Percentiles rank a stretch among this genome's conserved stretches.
phyloP scores from a whole-genome alignment of 2,329 filamentous ascomycete species.

The Hirsutella rhossiliensis region DNA sequence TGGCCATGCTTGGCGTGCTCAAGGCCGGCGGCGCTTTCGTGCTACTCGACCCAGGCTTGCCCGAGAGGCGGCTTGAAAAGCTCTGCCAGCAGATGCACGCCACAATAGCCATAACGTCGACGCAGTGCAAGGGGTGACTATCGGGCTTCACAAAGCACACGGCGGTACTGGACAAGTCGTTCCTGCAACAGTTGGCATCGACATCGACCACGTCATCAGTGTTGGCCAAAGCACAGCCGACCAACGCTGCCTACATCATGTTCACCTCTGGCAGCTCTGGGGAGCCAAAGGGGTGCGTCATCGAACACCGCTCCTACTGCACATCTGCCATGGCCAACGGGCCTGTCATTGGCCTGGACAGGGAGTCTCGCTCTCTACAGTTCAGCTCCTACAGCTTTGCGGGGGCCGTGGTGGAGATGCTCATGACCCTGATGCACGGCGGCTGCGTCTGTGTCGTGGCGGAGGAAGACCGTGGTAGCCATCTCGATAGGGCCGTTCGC shows the following conservation, averaged over 20 bases:
- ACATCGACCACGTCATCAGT: not conserved
- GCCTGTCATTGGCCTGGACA: conserved; percentile 30
- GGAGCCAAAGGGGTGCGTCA: conserved; percentile 13
- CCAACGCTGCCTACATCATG: conserved; percentile 10
- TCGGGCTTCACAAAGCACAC: not conserved
- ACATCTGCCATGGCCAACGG: conserved; percentile 37
- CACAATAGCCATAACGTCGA: conserved; percentile 2
- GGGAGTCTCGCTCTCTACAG: conserved; percentile 37
- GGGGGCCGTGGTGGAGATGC: conserved; percentile 22
- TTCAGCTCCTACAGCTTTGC: conserved; percentile 40
- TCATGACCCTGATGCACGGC: conserved; percentile 9
- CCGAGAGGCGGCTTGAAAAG: conserved; percentile 1
- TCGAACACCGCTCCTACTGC: conserved; percentile 37
- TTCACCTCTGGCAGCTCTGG: conserved; percentile 18
- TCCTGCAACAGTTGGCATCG: no score
- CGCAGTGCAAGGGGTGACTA: not conserved
- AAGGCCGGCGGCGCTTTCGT: conserved; percentile 14
- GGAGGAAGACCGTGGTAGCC: conserved; percentile 2
- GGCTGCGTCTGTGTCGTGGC: conserved; percentile 11
- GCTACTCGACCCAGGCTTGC: conserved; percentile 12
- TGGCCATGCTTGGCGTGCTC: conserved; percentile 12
- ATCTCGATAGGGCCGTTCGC: no score
- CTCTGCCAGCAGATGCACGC: conserved; percentile 4
- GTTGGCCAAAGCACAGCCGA: not conserved
- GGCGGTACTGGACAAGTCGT: no score